These are phyloP conservation scores for Heritiera littoralis DNA, from an alignment of 345 rosid species.

Conservation along the genomic window DNA sequence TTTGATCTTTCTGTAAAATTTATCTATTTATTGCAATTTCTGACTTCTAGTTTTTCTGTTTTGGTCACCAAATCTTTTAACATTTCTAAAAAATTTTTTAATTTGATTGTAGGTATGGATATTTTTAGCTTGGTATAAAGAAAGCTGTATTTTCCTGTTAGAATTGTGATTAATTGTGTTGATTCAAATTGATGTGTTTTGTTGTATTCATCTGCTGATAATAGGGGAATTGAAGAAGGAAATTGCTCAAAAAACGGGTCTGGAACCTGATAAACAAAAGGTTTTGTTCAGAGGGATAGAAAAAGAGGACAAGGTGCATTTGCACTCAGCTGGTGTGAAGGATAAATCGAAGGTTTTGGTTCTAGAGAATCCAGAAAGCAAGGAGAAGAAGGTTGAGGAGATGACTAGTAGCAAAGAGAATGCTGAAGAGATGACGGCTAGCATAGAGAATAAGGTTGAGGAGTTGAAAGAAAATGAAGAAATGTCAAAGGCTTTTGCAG, in stretches of 20 bases:
- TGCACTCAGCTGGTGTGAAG: conserved; percentile 64
- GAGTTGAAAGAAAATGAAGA: conserved; percentile 38
- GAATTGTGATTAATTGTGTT: background rate
- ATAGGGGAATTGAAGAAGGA: conserved; percentile 67
- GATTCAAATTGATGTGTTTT: background rate
- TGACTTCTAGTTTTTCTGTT: background rate
- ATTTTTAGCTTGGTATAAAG: background rate
- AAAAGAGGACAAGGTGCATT: conserved; percentile 58
- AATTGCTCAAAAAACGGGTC: conserved; percentile 49
- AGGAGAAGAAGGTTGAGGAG: too few relatives aligned
- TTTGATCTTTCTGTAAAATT: background rate
- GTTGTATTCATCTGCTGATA: conserved; percentile 6
- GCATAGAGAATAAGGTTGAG: conserved; percentile 32
- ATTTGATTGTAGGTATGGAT: background rate
- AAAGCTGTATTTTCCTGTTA: background rate
- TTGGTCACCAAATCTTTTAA: background rate
- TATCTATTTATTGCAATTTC: background rate
- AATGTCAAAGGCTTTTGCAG: conserved; percentile 51
- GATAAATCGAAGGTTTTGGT: conserved; percentile 68
- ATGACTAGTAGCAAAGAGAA: conserved; percentile 34
- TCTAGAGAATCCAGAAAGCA: conserved; percentile 37
- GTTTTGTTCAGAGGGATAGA: conserved; percentile 81
- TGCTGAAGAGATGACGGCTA: conserved; percentile 29
- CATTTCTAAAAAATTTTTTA: background rate
- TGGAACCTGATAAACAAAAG: conserved; percentile 48